phyloP scores from a whole-genome alignment of 2,329 filamentous ascomycete genomes.

The Ilyonectria destructans region DNA sequence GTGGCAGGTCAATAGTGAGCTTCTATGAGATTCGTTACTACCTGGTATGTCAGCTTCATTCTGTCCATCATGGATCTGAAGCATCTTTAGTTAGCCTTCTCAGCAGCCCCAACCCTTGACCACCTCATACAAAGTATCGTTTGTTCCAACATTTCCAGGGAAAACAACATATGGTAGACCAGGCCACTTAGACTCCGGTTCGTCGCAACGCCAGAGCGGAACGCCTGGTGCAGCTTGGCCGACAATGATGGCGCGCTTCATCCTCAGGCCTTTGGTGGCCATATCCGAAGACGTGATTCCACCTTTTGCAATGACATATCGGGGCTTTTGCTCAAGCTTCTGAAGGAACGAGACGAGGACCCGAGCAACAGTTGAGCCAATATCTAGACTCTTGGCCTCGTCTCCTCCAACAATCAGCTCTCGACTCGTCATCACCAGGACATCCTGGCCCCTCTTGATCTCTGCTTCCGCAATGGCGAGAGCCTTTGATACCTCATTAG shows the following conservation, averaged over 20 bases:
- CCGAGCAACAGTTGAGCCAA: conserved; percentile 67
- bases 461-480: conserved; percentile 56
- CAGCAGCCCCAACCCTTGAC: conserved; percentile 35
- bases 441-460: conserved; percentile 65
- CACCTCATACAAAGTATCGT: conserved; percentile 39
- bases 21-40: neutral
- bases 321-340: conserved; percentile 62
- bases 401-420: conserved; percentile 64
- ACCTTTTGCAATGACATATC: conserved; percentile 73
- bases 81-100: neutral
- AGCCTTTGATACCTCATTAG: conserved; percentile 51
- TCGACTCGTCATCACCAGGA: conserved; percentile 73
- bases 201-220: conserved; percentile 72
- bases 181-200: conserved; percentile 65
- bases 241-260: conserved; percentile 68
- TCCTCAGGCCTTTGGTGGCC: conserved; percentile 69
- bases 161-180: conserved; percentile 64
- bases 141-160: conserved; percentile 42
- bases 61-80: no score
- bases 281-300: conserved; percentile 74
- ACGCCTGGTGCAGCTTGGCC: conserved; percentile 73
- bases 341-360: conserved; percentile 67
- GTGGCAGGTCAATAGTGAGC: neutral
- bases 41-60: no score
- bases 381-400: conserved; percentile 67